These are phyloP conservation scores for Magnaporthiopsis rhizophila DNA, from an alignment of 2,329 filamentous ascomycete genomes.

Conservation along the genomic window DNA sequence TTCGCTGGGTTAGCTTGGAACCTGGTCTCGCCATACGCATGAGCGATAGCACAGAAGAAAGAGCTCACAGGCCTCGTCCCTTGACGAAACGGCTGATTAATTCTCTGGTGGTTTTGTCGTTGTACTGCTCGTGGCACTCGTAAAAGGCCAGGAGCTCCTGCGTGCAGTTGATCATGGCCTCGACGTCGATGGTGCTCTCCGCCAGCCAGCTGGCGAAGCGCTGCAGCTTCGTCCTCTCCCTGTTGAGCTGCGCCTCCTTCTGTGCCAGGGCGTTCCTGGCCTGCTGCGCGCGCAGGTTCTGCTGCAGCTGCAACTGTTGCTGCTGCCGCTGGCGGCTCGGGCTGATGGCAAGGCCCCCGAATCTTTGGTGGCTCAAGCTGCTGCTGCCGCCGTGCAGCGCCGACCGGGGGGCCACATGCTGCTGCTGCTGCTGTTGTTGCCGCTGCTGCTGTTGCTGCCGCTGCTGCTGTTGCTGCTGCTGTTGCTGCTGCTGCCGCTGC, in stretches of 20 bases:
- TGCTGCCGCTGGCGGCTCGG: constrained; percentile 3
- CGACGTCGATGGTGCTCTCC: constrained; percentile 77
- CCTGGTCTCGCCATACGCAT: background rate
- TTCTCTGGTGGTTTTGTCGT: constrained; percentile 50
- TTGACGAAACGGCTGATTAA: constrained; percentile 53
- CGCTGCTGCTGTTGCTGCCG: too few species aligned
- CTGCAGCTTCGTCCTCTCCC: constrained; percentile 48
- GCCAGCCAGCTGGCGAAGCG: constrained; percentile 69
- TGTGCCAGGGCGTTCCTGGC: constrained; percentile 14
- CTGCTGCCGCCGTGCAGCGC: constrained; percentile 1
- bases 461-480: too few species aligned
- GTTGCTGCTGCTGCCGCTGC: constrained; percentile 2
- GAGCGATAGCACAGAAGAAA: background rate
- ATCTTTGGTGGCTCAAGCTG: constrained; percentile 18
- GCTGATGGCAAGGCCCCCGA: constrained; percentile 22
- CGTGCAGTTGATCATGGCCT: constrained; percentile 77
- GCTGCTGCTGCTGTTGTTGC: too few species aligned
- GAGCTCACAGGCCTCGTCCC: constrained; percentile 40
- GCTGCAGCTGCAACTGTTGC: constrained; percentile 16
- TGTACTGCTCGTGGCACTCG: constrained; percentile 57
- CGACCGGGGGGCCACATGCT: background rate
- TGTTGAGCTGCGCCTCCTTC: background rate
- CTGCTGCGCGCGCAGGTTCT: constrained; percentile 9
- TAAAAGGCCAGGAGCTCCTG: constrained; percentile 90
- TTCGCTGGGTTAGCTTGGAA: too few species aligned